These are phyloP conservation scores for Eucalyptus tenuipes DNA, from an alignment of 345 rosid species.

Conservation along the genomic window DNA sequence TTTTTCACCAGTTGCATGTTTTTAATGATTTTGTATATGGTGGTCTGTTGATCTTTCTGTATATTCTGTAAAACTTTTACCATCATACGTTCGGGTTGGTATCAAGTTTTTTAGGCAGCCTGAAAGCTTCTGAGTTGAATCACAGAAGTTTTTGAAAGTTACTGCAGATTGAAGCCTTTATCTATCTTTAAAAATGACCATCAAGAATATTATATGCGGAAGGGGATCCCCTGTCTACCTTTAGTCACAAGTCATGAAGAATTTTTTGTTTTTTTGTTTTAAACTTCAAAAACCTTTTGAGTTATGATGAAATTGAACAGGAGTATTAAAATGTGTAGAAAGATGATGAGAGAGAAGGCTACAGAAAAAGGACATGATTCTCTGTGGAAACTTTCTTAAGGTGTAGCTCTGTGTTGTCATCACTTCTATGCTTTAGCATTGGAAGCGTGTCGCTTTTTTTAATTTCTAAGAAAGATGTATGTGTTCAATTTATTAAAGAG, in stretches of 20 bases:
- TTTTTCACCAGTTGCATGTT: not conserved
- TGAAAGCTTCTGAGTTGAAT: not conserved
- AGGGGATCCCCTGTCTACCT: not conserved
- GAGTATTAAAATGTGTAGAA: not conserved
- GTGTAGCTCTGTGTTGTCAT: not conserved
- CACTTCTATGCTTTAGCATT: not conserved
- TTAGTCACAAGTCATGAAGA: not conserved
- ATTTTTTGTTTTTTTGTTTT: not conserved
- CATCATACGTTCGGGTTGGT: not conserved
- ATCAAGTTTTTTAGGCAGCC: not conserved
- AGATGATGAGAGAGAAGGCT: not conserved
- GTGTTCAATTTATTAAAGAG: not conserved
- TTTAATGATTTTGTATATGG: not conserved
- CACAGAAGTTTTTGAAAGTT: not conserved
- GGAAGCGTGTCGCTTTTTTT: not conserved
- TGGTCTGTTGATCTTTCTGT: not conserved
- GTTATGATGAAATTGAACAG: not conserved
- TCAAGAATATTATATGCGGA: not conserved
- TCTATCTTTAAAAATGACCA: not conserved
- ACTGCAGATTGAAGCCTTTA: not conserved
- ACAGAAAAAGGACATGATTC: not conserved
- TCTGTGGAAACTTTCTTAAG: not conserved
- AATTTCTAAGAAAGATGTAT: not conserved
- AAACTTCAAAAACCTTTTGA: not conserved
- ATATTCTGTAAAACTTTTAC: not conserved